These are phyloP conservation scores for Zanthoxylum bungeanum DNA, from an alignment of 345 rosid species.

Conservation along the genomic window DNA sequence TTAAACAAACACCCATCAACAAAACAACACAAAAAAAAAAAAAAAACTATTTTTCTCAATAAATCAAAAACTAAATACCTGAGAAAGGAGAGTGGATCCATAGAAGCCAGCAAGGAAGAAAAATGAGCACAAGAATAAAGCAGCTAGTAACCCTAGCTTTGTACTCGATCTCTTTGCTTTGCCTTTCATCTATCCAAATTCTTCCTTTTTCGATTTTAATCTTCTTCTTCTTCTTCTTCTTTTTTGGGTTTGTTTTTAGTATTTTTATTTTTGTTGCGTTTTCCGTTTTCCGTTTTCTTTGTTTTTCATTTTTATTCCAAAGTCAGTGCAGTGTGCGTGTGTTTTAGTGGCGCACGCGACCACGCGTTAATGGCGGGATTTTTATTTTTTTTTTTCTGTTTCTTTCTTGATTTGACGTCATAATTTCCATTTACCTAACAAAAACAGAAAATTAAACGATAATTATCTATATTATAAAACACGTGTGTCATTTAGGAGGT, in stretches of 20 bases:
- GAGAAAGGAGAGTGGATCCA: slow-evolving; percentile 46
- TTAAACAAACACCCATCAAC: slow-evolving; percentile 14
- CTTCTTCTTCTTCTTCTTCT: background rate
- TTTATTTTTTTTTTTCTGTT: background rate
- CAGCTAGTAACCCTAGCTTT: slow-evolving; percentile 48
- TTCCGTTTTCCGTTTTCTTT: background rate
- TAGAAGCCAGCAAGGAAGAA: slow-evolving; percentile 72
- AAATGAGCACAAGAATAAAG: slow-evolving; percentile 40
- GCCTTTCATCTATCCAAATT: slow-evolving; percentile 45
- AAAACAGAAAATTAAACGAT: background rate
- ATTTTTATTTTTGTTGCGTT: background rate
- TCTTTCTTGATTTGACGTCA: background rate
- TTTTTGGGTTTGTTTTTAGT: background rate
- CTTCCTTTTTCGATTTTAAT: background rate
- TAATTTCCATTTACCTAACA: no score
- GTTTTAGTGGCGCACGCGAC: background rate
- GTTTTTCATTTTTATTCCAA: background rate
- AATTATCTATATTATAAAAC: background rate
- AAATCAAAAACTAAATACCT: slow-evolving; percentile 21
- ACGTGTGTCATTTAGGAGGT: no score
- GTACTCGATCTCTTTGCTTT: slow-evolving; percentile 53
- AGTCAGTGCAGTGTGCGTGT: background rate
- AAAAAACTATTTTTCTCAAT: background rate
- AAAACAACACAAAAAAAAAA: background rate
- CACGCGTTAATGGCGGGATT: slow-evolving; percentile 27